Evolutionary conservation across 2,329 filamentous ascomycete species (phyloP), one percentile per base, ranked within the genome.

Genomic region (Coniochaeta sp.): DNA sequence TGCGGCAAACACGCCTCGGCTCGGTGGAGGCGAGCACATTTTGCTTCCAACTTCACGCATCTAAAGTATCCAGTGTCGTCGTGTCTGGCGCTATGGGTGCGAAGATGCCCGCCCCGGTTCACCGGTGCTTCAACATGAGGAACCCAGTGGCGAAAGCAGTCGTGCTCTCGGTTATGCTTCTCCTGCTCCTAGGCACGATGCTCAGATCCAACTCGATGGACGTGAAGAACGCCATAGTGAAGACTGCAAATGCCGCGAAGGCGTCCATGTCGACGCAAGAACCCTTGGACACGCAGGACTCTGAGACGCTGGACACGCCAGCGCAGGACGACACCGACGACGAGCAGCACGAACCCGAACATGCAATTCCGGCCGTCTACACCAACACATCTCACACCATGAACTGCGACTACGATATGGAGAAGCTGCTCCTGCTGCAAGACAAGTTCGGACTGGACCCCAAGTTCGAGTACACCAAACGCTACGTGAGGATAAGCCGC

Each of bases 391-490:
- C 24, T 10, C 71, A 74, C 59, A 64, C 72, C 22, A 78, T 81
- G 75, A 74, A 81, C 65, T 85, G 82, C 71, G 73, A 74, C 62
- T 70, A 81, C 60, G 77, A 85, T 68, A 72, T 73, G 47, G 73
- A 74, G 14, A 75, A 78, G 58, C 74, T 85, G 60, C 70, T 71
- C 56, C 69, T 73, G 5, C 67, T 84, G 60, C 75, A 79, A 65
- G 66, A 77, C 28, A 77, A 75, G 62, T 81, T 81, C 65, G 70
- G 73, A 10, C 73, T 86, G 14, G 73, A 76, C 26, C 75, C 81
- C 44, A 74, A 74, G 42, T 80, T 85, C 64, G 78, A 85, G 64
- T 85, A 85, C 71, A 75, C 78, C 61, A 81, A 81, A 70, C 77
- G 82, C 59, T 82, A 84, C 65, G 72, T 85, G 26, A 78, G 78